Evolutionary conservation across 1,284 basidiomycete species (phyloP), one percentile per base, ranked within the genome.

Genomic region (Gomphus sp.): DNA sequence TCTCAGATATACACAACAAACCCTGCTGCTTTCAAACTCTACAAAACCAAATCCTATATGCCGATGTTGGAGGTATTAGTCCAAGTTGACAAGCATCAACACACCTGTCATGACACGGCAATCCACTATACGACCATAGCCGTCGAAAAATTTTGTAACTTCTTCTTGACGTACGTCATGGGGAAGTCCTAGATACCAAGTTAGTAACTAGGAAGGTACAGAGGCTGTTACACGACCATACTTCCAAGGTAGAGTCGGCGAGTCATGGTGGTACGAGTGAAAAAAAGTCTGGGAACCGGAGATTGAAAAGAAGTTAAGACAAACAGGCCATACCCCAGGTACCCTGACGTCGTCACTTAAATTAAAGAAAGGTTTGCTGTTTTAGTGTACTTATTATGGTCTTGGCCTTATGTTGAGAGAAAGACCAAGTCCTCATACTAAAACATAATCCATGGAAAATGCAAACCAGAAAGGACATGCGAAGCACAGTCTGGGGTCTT

Each of bases 51-150:
- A 97, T 47, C 91, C 90, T 87, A 63, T 25, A 12, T 14, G 22
- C 25, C 25, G 14, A 36, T 39, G 41, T 56, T 36, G 57, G 51
- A 52, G 28, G 36, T n/a, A 31, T 56, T 16, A 33, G 28, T 49
- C 52, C 5, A 60, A 4, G 36, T 12, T 36, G 18, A 55, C 36
- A 39, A 44, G 18, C 28, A 2, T 44, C 16, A 47, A 78, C 76
- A 61, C 67, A 89, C 89, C 91, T 58, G 90, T 92, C 92, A 97
- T 95, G 71, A 97, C 87, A 66, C 92, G 86, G 72, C 92, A 87
- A 73, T 97, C 94, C 65, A 90, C 79, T 66, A 96, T 88, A 61
- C 82, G 85, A 39, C 93, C 92, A 70, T 85, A 89, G 61, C 85
- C 85, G 62, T 91, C 88, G 71, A 96, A 95, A 70, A 92, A 85